Evolutionary conservation across 2,329 filamentous ascomycete species (phyloP).

Genomic region (Penicillium griseofulvum): DNA sequence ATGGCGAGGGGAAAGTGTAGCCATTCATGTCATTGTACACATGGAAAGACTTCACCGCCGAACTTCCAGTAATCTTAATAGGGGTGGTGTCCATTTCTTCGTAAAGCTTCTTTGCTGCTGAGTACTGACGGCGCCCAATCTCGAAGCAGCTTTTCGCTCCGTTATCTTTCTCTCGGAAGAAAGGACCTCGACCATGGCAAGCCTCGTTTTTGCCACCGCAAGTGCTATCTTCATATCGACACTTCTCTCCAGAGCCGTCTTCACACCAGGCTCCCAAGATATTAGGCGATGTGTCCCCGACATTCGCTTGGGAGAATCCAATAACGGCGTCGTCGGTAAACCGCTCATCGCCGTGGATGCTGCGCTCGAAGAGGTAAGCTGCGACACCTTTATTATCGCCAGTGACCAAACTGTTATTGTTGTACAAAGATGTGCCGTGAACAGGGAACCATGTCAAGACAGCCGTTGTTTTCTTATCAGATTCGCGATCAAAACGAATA

Average conservation of each 20-base stretch:
- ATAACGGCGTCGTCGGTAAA: constrained; percentile 73
- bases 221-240: constrained; percentile 69
- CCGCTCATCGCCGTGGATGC: constrained; percentile 53
- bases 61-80: constrained; percentile 53
- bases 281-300: constrained; percentile 89
- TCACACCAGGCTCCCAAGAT: constrained; percentile 86
- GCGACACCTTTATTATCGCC: constrained; percentile 98
- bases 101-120: constrained; percentile 52
- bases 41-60: constrained; percentile 76
- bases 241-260: constrained; percentile 65
- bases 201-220: constrained; percentile 54
- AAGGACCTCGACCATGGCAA: constrained; percentile 49
- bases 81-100: constrained; percentile 49
- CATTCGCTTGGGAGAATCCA: constrained; percentile 87
- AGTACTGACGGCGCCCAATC: constrained; percentile 48
- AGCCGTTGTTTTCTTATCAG: constrained; percentile 73
- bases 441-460: constrained; percentile 88
- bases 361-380: constrained; percentile 77
- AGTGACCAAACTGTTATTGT: constrained; percentile 86
- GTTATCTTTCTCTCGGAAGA: constrained; percentile 44
- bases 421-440: constrained; percentile 85
- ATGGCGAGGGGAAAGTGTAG: constrained; percentile 68
- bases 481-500: constrained; percentile 71
- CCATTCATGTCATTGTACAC: constrained; percentile 78
- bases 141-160: constrained; percentile 52